Evolutionary conservation across 495 filamentous ascomycete species (phyloP), one percentile per base, ranked within the genome.

Genomic region (Lasiosphaeria hispida): DNA sequence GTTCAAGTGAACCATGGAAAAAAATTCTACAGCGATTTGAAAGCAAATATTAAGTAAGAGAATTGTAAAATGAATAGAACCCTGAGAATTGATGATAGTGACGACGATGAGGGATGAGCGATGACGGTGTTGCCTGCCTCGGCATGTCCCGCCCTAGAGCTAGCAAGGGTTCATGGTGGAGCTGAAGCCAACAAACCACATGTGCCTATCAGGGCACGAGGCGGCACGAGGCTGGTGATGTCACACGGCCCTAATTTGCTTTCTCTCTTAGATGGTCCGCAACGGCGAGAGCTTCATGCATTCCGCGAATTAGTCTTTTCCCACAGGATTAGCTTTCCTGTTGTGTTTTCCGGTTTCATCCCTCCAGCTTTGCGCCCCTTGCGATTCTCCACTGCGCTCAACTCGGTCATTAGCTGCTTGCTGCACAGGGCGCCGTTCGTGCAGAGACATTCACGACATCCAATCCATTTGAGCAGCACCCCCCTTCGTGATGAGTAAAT

Each of bases 191-290:
- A 15, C 53, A 17, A 45, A 45, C 53, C 53, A 48, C 53, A 55
- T 55, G 53, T n/a, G n/a, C 9, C 9, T 45, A 23, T 35, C 42
- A 42, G 50, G 19, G 48, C 52, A 44, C 14, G 40, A 15, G 52
- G 18, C 41, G 30, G 30, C 4, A 23, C 40, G 8, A 35, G n/a
- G 30, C 39, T 55, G 14, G 62, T 64, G 62, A 64, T 64, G 62
- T 64, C 62, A 64, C 62, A 51, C 45, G 48, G 41, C 15, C 37
- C 43, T 8, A 57, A 14, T 19, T 43, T 11, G 6, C 5, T 30
- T 30, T 30, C 5, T 30, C 23, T 30, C 5, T 30, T 30, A 4
- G 1, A 45, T 19, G 3, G 10, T 2, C 9, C 43, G 30, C 30
- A 10, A 13, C 17, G 10, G 18, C 10, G 18, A 45, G 23, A 30